Base-by-base conservation (phyloP, 306 rosid genomes). In the Vigna trinervia region DNA sequence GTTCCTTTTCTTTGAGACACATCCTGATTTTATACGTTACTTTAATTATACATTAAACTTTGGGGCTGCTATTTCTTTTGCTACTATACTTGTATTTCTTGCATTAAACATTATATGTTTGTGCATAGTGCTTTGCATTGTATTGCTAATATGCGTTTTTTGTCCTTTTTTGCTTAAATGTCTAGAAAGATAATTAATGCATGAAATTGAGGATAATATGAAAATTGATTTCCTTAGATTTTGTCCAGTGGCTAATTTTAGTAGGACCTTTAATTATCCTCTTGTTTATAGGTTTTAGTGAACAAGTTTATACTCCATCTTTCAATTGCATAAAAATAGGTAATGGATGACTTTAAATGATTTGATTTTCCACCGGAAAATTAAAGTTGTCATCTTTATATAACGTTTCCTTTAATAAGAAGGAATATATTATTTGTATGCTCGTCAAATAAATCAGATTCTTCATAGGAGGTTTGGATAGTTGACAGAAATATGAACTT, bases 1-100 rank as follows among this genome's bases (percentile, higher is more conserved):
- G 99, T 95, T 78, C 19, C 69, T 43, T 73, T 75, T 84, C 74
- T 75, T 63, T 69, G 57, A 48, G 75, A 78, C 86, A 45, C 47
- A 17, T 48, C 77, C 53, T 80, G 19, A 50, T 54, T 23, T 53
- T 46, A 58, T 83, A 5, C 64, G 9, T 63, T 60, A 13, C 47
- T 51, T 65, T 52, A 50, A 32, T 41, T 63, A 20, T 56, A 63
- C 56, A 64, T 71, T 64, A 54, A 59, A 62, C 12, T 51, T 6
- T 14, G 3, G 15, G 80, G 36, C 61, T 76, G 75, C 79, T 73
- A 17, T 39, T 72, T 69, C 68, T 67, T 26, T 73, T 69, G 69
- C 51, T 70, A 46, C 64, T 45, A 15, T 45, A 47, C 22, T 61
- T 64, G 15, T 53, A 28, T 69, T 36, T 59, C 8, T 77, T 68